A percentile compares a stretch with the other conserved stretches of the same genome.
phyloP scores from a whole-genome alignment of 225 moss, liverwort and hornwort genomes.

The Rhytidiadelphus loreus region DNA sequence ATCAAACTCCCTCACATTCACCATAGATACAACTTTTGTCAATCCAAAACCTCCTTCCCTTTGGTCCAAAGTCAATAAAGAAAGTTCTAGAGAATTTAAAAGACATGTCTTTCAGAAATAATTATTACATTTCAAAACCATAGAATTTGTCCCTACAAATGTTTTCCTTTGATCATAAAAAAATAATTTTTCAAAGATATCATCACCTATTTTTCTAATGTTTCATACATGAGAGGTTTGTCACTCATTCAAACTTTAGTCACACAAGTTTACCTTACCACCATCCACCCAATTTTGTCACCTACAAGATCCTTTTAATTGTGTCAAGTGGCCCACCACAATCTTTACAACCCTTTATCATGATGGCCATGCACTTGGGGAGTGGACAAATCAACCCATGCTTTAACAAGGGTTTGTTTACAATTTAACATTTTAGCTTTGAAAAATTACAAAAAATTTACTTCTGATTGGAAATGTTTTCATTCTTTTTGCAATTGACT shows the following conservation, averaged over 20 bases:
- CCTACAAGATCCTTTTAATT: too few relatives aligned
- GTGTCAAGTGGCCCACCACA: too few relatives aligned
- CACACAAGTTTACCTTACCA: background rate
- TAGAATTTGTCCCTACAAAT: background rate
- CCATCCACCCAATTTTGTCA: too few relatives aligned
- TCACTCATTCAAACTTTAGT: background rate
- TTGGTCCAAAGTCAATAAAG: background rate
- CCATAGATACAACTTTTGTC: background rate
- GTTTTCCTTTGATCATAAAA: background rate
- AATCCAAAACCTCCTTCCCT: background rate
- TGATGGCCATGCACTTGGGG: too few relatives aligned
- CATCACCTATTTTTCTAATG: background rate
- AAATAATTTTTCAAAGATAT: background rate
- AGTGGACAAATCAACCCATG: too few relatives aligned
- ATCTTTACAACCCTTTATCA: too few relatives aligned
- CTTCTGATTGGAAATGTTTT: too few relatives aligned
- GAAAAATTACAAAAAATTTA: too few relatives aligned
- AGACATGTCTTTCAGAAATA: background rate
- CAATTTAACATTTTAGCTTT: too few relatives aligned
- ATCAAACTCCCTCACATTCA: background rate
- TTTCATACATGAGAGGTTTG: accelerated
- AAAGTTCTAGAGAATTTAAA: background rate
- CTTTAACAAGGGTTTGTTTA: too few relatives aligned
- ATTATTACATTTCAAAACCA: background rate
- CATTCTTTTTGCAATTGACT: too few relatives aligned